Percentiles rank a stretch among this genome's conserved stretches.
phyloP scores from a whole-genome alignment of 1,284 basidiomycete species.

The Afroboletus lepidellus region DNA sequence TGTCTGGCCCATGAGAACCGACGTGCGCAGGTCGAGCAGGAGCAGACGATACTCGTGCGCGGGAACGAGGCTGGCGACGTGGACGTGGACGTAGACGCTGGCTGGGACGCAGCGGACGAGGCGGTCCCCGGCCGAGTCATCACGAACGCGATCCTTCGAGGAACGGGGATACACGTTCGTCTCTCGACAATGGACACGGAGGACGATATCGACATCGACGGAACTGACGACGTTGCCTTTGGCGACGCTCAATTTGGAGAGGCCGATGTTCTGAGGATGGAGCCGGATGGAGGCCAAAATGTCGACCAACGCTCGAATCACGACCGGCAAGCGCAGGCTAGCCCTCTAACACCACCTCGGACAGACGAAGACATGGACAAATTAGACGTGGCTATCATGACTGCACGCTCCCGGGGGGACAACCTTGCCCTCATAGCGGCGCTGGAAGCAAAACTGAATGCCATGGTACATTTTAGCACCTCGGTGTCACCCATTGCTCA shows the following conservation, averaged over 20 bases:
- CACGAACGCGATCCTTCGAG: slow-evolving; percentile 39
- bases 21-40: slow-evolving; percentile 43
- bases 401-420: slow-evolving; percentile 50
- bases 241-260: slow-evolving; percentile 74
- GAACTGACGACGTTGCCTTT: slow-evolving; percentile 65
- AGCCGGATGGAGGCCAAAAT: not conserved
- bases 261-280: slow-evolving; percentile 51
- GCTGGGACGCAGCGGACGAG: slow-evolving; percentile 26
- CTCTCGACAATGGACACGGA: slow-evolving; percentile 60
- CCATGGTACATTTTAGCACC: slow-evolving; percentile 45
- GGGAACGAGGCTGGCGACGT: slow-evolving; percentile 24
- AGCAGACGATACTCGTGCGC: slow-evolving; percentile 23
- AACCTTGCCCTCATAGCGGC: slow-evolving; percentile 48
- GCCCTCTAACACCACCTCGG: not conserved
- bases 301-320: slow-evolving; percentile 16
- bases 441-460: slow-evolving; percentile 58
- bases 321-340: slow-evolving; percentile 11
- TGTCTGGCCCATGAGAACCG: slow-evolving; percentile 61
- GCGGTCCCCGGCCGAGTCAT: slow-evolving; percentile 33
- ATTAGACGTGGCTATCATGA: slow-evolving; percentile 48
- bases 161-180: slow-evolving; percentile 62
- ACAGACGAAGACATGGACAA: slow-evolving; percentile 39
- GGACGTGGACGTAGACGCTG: slow-evolving; percentile 38
- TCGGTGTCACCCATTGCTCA: not conserved
- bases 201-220: slow-evolving; percentile 75